Conservation (phyloP, 441 rosid genomes). For the Pelargonium australe region DNA sequence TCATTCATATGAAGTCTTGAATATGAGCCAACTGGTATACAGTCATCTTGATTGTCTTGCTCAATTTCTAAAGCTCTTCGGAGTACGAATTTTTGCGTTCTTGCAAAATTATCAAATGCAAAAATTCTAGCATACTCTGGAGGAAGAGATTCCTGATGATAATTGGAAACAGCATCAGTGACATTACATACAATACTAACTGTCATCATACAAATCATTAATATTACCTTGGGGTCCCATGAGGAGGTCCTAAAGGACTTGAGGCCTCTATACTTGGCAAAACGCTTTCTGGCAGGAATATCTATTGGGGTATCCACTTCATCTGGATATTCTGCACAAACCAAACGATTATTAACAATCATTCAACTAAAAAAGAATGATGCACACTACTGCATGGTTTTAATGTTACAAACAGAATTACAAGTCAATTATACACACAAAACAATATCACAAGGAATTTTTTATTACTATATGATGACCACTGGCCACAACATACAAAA, state of each 20-base stretch:
- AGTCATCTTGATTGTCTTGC: conserved; percentile 49
- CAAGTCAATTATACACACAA: neutral
- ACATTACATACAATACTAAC: conserved; percentile 11
- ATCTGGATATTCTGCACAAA: conserved; percentile 76
- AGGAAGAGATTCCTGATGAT: conserved; percentile 82
- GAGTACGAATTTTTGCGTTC: conserved; percentile 76
- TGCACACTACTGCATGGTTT: too few species aligned
- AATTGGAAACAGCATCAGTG: conserved; percentile 14
- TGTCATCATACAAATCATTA: conserved; percentile 13
- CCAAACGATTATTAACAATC: conserved; percentile 14
- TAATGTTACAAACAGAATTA: neutral
- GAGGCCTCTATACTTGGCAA: conserved; percentile 87
- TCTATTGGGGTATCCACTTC: conserved; percentile 93
- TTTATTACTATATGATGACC: neutral
- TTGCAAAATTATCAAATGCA: conserved; percentile 75
- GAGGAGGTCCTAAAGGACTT: conserved; percentile 92
- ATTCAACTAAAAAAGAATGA: neutral
- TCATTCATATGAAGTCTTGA: conserved; percentile 71
- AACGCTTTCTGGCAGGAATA: conserved; percentile 80
- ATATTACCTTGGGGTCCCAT: conserved; percentile 95
- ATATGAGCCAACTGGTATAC: conserved; percentile 52
- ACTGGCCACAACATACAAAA: neutral
- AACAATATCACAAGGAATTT: neutral
- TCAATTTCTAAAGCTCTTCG: conserved; percentile 54
- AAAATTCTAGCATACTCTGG: conserved; percentile 86